These are phyloP conservation scores for Podaxis sp. DNA, from an alignment of 768 basidiomycete genomes.

Conservation along the genomic window DNA sequence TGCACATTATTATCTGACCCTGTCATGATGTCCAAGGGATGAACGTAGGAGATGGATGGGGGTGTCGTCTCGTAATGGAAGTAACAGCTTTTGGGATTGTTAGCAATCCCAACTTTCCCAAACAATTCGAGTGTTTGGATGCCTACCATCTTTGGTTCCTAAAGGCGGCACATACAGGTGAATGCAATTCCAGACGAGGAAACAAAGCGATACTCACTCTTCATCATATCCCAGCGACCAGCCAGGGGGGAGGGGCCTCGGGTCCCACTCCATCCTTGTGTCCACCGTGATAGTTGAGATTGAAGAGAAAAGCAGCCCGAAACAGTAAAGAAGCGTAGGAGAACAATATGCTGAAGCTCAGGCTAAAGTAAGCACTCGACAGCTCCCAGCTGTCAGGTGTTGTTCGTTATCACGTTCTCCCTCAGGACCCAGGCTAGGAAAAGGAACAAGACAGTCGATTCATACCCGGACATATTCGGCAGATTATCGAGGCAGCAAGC, in stretches of 20 bases:
- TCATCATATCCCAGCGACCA: constrained; percentile 16
- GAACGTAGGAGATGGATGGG: background rate
- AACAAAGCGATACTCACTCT: constrained; percentile 8
- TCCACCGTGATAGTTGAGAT: background rate
- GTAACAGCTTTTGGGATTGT: background rate
- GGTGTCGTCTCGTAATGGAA: background rate
- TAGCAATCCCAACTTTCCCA: background rate
- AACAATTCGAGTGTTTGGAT: background rate
- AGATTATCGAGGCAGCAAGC: background rate
- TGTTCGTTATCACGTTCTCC: background rate
- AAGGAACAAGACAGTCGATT: background rate
- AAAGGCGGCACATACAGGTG: background rate
- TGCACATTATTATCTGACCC: background rate
- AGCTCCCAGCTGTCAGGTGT: background rate
- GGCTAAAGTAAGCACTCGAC: background rate
- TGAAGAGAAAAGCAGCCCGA: background rate
- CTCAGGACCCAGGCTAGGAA: background rate
- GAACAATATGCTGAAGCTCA: background rate
- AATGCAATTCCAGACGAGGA: background rate
- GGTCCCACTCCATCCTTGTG: constrained; percentile 4
- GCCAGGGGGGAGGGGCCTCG: constrained; percentile 14
- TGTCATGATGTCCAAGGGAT: background rate
- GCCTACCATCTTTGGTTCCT: constrained; percentile 4
- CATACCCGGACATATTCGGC: background rate
- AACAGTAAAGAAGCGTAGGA: background rate